These are phyloP conservation scores for Debaryomyces sp. DNA, from an alignment of 1,139 yeast genomes.

Conservation along the genomic window DNA sequence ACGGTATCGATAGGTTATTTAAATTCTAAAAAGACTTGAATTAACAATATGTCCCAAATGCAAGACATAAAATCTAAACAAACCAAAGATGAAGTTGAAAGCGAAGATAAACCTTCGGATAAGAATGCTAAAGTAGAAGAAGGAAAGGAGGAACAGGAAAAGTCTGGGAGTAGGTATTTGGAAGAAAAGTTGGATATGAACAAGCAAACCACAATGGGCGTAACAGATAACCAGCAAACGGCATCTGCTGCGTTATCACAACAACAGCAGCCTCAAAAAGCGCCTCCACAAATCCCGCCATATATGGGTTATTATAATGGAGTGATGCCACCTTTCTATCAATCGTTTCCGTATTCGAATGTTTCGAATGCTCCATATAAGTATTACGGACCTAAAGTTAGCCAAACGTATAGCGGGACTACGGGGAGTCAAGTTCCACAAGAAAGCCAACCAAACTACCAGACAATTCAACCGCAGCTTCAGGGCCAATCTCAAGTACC, in stretches of 20 bases:
- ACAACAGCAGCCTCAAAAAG: conserved; percentile 2
- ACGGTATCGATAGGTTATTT: not conserved
- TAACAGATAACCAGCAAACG: conserved; percentile 3
- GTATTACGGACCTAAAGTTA: not conserved
- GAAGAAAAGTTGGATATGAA: not conserved
- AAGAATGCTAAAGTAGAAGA: not conserved
- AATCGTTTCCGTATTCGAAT: conserved; percentile 4
- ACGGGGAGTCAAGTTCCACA: conserved; percentile 2
- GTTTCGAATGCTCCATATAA: conserved; percentile 4
- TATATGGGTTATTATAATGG: conserved; percentile 7
- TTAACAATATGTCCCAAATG: conserved; percentile 1
- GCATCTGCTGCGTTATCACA: conserved; percentile 6
- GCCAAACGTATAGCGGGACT: not conserved
- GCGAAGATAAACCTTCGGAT: not conserved
- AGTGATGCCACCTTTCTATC: conserved; percentile 3
- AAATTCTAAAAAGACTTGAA: not conserved
- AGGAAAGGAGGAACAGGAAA: not conserved
- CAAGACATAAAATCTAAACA: conserved; percentile 1
- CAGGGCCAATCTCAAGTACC: not conserved
- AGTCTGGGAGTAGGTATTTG: not conserved
- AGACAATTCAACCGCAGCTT: not conserved
- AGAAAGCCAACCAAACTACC: conserved; percentile 4
- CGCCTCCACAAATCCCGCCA: not conserved
- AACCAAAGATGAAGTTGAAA: not conserved
- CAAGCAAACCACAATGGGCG: not conserved